Evolutionary conservation across 1,284 basidiomycete genomes (phyloP).

Genomic region (Amylostereum chailletii): DNA sequence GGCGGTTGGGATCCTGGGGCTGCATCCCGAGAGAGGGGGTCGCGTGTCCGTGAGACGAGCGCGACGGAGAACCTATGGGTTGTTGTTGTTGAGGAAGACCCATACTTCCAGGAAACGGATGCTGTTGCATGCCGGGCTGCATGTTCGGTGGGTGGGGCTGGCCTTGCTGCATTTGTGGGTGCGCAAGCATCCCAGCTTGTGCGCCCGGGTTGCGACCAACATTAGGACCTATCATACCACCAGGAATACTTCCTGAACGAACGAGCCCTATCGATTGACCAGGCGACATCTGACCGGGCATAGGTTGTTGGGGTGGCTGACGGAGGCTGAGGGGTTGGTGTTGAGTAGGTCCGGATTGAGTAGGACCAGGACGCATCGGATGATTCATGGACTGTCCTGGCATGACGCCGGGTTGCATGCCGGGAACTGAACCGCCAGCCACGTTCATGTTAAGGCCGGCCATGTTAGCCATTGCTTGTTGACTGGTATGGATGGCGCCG

Average conservation of each 20-base stretch:
- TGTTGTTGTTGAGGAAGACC: constrained; percentile 26
- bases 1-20: constrained; percentile 13
- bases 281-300: constrained; percentile 29
- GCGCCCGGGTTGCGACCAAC: not conserved
- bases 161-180: constrained; percentile 19
- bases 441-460: constrained; percentile 21
- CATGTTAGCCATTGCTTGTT: constrained; percentile 30
- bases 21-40: constrained; percentile 28
- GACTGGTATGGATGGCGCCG: constrained; percentile 22
- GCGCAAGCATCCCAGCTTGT: not conserved
- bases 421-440: constrained; percentile 9
- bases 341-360: constrained; percentile 7
- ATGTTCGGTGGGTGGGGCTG: constrained; percentile 1
- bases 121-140: constrained; percentile 19
- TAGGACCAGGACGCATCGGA: not conserved
- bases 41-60: constrained; percentile 17
- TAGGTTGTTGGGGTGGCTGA: constrained; percentile 16
- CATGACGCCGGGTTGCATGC: no score
- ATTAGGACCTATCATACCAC: not conserved
- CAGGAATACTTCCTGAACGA: not conserved
- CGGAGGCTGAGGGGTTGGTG: constrained; percentile 21
- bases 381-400: no score
- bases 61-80: constrained; percentile 30
- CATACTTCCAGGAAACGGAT: constrained; percentile 33
- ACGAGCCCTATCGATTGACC: constrained; percentile 30